Conservation (phyloP, 73 alveolate genomes). For the Diophrys appendiculata region DNA sequence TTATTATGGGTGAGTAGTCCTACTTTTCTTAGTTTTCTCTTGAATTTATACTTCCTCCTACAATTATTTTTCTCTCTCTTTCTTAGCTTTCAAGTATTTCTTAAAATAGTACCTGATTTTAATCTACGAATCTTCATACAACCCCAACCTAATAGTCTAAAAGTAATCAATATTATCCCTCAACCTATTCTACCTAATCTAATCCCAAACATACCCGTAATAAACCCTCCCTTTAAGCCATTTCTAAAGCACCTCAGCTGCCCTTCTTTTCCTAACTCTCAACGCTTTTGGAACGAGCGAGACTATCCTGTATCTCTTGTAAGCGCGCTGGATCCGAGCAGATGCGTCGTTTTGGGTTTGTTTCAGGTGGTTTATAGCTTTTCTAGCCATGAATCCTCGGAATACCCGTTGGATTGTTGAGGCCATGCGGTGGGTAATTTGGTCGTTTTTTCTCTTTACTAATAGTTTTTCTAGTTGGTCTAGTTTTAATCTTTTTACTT, state of each 20-base stretch:
- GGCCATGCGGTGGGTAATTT: not conserved
- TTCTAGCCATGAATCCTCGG: slow-evolving; percentile 8
- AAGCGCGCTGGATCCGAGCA: slow-evolving; percentile 1
- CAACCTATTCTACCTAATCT: no score
- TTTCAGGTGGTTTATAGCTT: no score
- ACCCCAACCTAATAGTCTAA: not conserved
- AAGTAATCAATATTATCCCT: not conserved
- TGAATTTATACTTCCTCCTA: not conserved
- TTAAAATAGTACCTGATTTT: not conserved
- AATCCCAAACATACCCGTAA: not conserved
- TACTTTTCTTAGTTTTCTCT: no score
- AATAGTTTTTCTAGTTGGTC: not conserved
- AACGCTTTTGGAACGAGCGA: slow-evolving; percentile 25
- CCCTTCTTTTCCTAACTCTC: not conserved
- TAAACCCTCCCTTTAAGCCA: slow-evolving; percentile 11
- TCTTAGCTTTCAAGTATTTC: not conserved
- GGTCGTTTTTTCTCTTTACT: slow-evolving; percentile 7
- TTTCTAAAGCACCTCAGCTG: slow-evolving; percentile 11
- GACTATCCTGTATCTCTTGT: slow-evolving; percentile 18
- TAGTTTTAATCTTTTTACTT: not conserved
- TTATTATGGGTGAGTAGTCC: no score
- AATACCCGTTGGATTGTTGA: not conserved
- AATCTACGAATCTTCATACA: not conserved
- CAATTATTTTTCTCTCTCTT: not conserved
- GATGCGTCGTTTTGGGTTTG: slow-evolving; percentile 13